Evolutionary conservation across 805 yeast species (phyloP).

Genomic region (Naumovozyma dairenensis): DNA sequence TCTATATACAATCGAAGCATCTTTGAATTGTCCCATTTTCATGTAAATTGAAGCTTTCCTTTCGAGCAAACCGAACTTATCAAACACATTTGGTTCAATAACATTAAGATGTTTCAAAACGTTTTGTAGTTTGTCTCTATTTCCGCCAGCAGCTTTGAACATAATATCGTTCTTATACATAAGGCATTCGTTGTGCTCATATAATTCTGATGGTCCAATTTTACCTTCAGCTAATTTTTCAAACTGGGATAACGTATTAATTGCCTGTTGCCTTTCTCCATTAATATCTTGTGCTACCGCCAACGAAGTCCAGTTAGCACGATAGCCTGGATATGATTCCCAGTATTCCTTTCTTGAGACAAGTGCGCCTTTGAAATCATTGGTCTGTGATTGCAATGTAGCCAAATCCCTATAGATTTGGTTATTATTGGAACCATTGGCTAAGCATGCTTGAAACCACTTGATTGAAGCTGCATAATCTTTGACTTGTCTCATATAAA

Average conservation of each 20-base stretch:
- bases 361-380: conserved; percentile 58
- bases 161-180: conserved; percentile 64
- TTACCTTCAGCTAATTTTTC: conserved; percentile 67
- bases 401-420: conserved; percentile 78
- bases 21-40: conserved; percentile 45
- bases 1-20: conserved; percentile 63
- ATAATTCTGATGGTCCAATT: conserved; percentile 52
- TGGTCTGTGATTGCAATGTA: conserved; percentile 64
- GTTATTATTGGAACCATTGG: conserved; percentile 67
- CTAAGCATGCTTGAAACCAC: conserved; percentile 65
- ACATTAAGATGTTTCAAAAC: conserved; percentile 54
- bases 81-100: conserved; percentile 45
- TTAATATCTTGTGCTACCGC: conserved; percentile 79
- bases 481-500: conserved; percentile 61
- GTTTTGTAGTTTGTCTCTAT: conserved; percentile 33
- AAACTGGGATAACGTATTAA: conserved; percentile 60
- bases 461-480: conserved; percentile 69
- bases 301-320: conserved; percentile 84
- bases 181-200: conserved; percentile 73
- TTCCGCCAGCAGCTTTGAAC: conserved; percentile 47
- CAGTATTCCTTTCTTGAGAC: conserved; percentile 59
- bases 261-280: conserved; percentile 58
- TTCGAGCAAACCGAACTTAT: conserved; percentile 54
- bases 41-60: conserved; percentile 54
- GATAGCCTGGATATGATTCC: conserved; percentile 65